Evolutionary conservation across 192 early-diverging fungal genomes (phyloP).

Genomic region (Fimicolochytrium jonesii): DNA sequence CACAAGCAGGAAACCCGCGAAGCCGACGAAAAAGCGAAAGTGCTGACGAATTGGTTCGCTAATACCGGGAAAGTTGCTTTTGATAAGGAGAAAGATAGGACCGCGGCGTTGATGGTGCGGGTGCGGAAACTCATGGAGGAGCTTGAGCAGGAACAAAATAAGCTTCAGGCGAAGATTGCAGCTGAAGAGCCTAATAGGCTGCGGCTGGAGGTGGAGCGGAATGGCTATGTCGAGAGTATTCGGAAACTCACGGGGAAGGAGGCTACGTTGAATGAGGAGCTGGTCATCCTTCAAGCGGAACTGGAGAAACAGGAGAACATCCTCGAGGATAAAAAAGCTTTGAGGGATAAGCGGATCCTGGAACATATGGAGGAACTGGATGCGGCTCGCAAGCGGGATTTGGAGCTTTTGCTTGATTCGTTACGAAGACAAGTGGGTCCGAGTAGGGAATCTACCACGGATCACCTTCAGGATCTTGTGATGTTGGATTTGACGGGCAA

Average conservation of each 20-base stretch:
- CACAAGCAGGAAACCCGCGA: slow-evolving; percentile 12
- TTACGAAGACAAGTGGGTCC: slow-evolving; percentile 1
- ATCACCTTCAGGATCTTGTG: neutral
- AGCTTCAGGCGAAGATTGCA: neutral
- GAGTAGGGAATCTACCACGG: neutral
- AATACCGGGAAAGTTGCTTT: slow-evolving; percentile 7
- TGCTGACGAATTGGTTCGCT: neutral
- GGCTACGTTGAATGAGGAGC: neutral
- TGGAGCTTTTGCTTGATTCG: slow-evolving; percentile 7
- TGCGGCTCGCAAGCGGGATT: neutral
- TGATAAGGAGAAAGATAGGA: slow-evolving; percentile 20
- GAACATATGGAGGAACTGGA: slow-evolving; percentile 10
- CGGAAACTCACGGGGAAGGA: neutral
- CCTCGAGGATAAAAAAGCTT: slow-evolving; percentile 10
- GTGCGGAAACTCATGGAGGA: neutral
- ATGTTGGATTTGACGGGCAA: slow-evolving; percentile 9
- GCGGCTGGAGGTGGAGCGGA: neutral
- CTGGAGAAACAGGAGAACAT: neutral
- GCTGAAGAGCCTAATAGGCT: slow-evolving; percentile 3
- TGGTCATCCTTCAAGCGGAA: neutral
- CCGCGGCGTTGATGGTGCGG: slow-evolving; percentile 5
- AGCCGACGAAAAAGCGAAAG: slow-evolving; percentile 3
- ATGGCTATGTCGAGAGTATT: too few relatives aligned
- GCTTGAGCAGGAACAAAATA: neutral
- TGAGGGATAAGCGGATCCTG: slow-evolving; percentile 6